Evolutionary conservation across 805 yeast genomes (phyloP).

Genomic region (Saitoella complicata): DNA sequence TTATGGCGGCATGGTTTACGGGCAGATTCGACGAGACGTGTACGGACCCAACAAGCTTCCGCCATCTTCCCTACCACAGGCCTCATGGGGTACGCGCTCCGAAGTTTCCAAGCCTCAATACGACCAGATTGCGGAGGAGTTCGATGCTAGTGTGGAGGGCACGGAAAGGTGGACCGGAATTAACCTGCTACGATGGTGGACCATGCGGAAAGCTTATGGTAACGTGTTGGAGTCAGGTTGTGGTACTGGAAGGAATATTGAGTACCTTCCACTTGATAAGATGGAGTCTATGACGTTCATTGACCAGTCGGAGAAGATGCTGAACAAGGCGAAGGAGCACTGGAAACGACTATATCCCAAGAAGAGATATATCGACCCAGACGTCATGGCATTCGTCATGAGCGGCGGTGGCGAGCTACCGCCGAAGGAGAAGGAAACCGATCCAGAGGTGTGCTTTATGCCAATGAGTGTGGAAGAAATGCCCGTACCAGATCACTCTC

Average conservation of each 20-base stretch:
- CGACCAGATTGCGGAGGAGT: background rate
- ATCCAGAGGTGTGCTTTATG: conserved; percentile 32
- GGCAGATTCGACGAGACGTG: no score
- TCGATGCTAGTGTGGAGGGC: background rate
- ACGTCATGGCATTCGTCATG: no score
- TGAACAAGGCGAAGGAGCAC: conserved; percentile 59
- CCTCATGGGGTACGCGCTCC: no score
- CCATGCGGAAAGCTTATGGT: conserved; percentile 30
- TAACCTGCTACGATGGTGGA: background rate
- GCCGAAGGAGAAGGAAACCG: no score
- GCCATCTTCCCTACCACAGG: no score
- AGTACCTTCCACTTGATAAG: conserved; percentile 36
- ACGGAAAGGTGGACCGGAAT: background rate
- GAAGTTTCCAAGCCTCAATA: background rate
- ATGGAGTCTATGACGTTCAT: conserved; percentile 65
- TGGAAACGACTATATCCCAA: conserved; percentile 52
- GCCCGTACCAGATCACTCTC: conserved; percentile 19
- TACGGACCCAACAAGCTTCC: no score
- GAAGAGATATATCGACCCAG: conserved; percentile 23
- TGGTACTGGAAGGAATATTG: conserved; percentile 89
- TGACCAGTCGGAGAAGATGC: conserved; percentile 76
- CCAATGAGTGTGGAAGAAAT: conserved; percentile 65
- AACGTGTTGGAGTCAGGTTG: conserved; percentile 89
- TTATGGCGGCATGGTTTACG: no score
- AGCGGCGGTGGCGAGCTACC: no score